Evolutionary conservation across 257 asterid species (phyloP), one percentile per base, ranked within the genome.

Genomic region (Primulina eburnea): DNA sequence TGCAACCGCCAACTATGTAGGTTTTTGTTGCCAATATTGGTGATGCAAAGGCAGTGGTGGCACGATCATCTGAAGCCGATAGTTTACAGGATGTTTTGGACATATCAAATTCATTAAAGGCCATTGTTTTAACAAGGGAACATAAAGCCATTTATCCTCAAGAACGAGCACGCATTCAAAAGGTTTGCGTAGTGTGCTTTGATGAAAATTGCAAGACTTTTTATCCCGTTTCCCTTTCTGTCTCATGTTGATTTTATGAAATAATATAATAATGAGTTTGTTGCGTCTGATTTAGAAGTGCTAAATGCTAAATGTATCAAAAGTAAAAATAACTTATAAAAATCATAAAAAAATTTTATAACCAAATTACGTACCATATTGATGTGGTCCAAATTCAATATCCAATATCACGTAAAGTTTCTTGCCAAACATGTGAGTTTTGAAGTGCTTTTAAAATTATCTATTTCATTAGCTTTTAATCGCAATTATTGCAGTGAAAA

Each of bases 11-110:
- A 61, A 72, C 14, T 55, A 29, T 60, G 2, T 71, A 92, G 98
- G 96, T 92, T 65, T 89, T 92, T 82, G 85, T 92, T 77, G 96
- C 98, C 79, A 92, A 92, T 72, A 76, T 92, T 82, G 96, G 98
- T 26, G 95, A 89, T 80, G 96, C 96, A 11, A 89, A 89, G 84
- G 95, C 96, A 29, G 89, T 89, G 77, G 84, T 89, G 43, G 98
- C 96, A 60, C 86, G 98, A 62, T 84, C 93, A 79, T 68, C 90
- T 50, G 82, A 72, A 47, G 71, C 79, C 33, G 89, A 81, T 65
- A 82, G 72, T 79, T 74, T 80, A 2, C 79, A 78, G 68, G 78
- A 69, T 71, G 71, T 55, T 67, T 47, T 69, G 0, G 82, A 71
- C 8, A 67, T 29, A 78, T 78, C 86, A 72, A 69, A 67, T 69